A percentile compares a stretch with the other conserved stretches of the same genome.
phyloP scores from a whole-genome alignment of 1,139 yeast species.

The Yamadazyma diospyri region DNA sequence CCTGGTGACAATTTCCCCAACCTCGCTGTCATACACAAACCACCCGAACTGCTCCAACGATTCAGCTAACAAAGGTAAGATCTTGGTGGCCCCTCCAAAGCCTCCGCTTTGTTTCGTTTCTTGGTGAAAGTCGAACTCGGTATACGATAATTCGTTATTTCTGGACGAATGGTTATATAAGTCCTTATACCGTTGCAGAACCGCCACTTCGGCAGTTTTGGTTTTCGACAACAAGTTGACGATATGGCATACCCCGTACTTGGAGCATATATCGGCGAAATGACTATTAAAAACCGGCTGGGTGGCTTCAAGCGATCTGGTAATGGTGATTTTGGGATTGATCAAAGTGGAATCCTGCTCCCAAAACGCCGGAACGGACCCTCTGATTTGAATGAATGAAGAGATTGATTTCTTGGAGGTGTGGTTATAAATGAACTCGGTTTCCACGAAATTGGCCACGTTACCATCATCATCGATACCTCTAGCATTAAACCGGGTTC shows the following conservation, averaged over 20 bases:
- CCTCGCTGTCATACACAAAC: slow-evolving; percentile 59
- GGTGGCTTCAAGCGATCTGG: slow-evolving; percentile 87
- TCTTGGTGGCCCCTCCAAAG: slow-evolving; percentile 74
- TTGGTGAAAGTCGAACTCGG: slow-evolving; percentile 90
- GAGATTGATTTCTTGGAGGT: slow-evolving; percentile 46
- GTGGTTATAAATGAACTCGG: slow-evolving; percentile 72
- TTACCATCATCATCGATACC: slow-evolving; percentile 95
- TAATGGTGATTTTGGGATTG: slow-evolving; percentile 80
- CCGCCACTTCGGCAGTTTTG: slow-evolving; percentile 70
- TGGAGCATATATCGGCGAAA: slow-evolving; percentile 61
- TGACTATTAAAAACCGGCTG: slow-evolving; percentile 87
- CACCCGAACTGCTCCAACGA: slow-evolving; percentile 78
- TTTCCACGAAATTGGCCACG: slow-evolving; percentile 95
- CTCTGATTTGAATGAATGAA: slow-evolving; percentile 85
- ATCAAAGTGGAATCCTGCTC: slow-evolving; percentile 90
- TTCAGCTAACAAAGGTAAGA: slow-evolving; percentile 60
- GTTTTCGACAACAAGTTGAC: slow-evolving; percentile 75
- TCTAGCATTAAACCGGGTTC: slow-evolving; percentile 88
- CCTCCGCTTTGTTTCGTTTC: slow-evolving; percentile 84
- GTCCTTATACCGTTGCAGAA: slow-evolving; percentile 63
- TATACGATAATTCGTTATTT: slow-evolving; percentile 52
- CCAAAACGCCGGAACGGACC: slow-evolving; percentile 96
- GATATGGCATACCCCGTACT: slow-evolving; percentile 84
- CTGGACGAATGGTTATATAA: slow-evolving; percentile 46
- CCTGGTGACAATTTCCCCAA: slow-evolving; percentile 53